Base-by-base conservation (phyloP, 352 stramenopile species). In the Globisporangium irregulare region DNA sequence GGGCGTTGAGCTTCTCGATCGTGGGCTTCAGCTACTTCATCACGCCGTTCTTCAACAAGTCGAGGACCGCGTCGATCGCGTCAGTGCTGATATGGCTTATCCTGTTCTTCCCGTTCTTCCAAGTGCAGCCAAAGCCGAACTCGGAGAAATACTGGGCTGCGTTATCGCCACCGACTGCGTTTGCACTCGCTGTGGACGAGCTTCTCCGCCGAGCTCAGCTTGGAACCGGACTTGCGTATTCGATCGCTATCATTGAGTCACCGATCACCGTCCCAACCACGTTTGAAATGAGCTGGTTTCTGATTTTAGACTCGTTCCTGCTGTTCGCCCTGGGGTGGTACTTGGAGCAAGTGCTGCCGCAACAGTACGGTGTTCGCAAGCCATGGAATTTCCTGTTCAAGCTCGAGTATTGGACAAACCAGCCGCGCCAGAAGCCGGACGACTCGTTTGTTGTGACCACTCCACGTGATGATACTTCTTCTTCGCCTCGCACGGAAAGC, bases 301-400 rank as follows among this genome's bases (percentile, higher is more conserved):
- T 93, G 7, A 50, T 92, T 20, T 55, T 97, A 0, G 96, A 99
- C 69, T 74, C 87, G 0, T 27, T 96, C 10, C 25, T 98, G 4
- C 92, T 98, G 25, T 75, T 89, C 18, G 27, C 81, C 0, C 58
- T 98, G 1, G 93, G 87, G 3, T 97, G 84, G 81, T 98, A 99
- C 74, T 76, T 98, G 10, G 93, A 98, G 62, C 82, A 97, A 63
- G 90, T 98, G 1, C 62, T 98, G 9, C 96, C 96, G 1, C 88
- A 92, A 54, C 80, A 97, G 66, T 99, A 91, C 65, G 96, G 94
- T 8, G 82, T 95, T 15, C 70, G 71, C 8, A 86, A 93, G 59
- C 93, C 91, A 0, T 98, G 92, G 86, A 89, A 98, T 69, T 99
- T 99, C 71, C 62, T 95, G 3, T 84, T 97, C 46, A 67, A 73